Percentiles rank a stretch among this genome's conserved stretches.
Evolutionary conservation across 768 basidiomycete genomes (phyloP).

Genomic region (Amanita rimosa): DNA sequence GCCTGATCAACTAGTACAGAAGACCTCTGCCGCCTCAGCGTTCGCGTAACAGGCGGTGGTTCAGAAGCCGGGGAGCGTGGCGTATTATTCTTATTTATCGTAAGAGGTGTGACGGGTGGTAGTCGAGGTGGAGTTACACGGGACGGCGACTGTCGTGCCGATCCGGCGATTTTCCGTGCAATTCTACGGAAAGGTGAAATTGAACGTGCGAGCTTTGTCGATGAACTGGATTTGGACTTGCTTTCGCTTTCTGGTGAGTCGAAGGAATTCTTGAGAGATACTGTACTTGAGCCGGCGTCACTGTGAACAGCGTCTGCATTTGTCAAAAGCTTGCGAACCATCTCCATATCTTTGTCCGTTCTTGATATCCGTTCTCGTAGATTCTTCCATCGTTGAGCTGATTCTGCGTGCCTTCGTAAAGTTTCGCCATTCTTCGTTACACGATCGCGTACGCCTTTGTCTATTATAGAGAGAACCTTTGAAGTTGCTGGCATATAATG

Average conservation of each 20-base stretch:
- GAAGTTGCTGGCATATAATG: conserved; percentile 93
- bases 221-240: conserved; percentile 32
- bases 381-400: conserved; percentile 75
- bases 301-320: conserved; percentile 40
- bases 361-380: conserved; percentile 69
- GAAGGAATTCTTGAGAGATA: conserved; percentile 46
- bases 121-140: conserved; percentile 15
- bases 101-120: conserved; percentile 34
- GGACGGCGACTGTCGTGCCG: conserved; percentile 32
- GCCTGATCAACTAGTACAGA: conserved; percentile 36
- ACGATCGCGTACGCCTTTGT: conserved; percentile 87
- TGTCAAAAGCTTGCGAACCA: conserved; percentile 46
- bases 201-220: conserved; percentile 55
- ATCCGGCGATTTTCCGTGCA: conserved; percentile 56
- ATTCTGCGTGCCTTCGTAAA: conserved; percentile 80
- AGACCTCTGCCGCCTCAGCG: conserved; percentile 45
- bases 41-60: conserved; percentile 23
- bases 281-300: conserved; percentile 57
- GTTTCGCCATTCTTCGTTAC: conserved; percentile 97
- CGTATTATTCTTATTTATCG: conserved; percentile 30
- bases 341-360: conserved; percentile 78
- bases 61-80: conserved; percentile 42
- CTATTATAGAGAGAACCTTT: conserved; percentile 87
- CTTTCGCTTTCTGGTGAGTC: conserved; percentile 50
- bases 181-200: conserved; percentile 76